phyloP scores from a whole-genome alignment of 2,329 filamentous ascomycete genomes.

The Tolypocladium nubicola region DNA sequence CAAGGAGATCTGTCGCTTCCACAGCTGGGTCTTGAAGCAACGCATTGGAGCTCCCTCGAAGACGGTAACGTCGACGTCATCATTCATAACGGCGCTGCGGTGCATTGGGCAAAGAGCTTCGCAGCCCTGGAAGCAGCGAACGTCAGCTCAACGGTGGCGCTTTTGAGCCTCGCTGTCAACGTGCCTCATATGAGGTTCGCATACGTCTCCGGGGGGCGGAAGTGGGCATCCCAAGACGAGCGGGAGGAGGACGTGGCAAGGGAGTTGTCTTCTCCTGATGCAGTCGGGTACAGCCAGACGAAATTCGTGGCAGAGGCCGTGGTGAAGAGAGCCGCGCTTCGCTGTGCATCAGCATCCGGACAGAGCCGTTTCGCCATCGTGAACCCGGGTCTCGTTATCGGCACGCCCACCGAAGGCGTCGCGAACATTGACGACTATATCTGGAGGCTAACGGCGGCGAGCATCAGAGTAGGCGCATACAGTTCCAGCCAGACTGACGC shows the following conservation, averaged over 20 bases:
- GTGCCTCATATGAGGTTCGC: neutral
- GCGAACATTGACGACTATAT: constrained; percentile 11
- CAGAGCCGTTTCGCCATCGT: neutral
- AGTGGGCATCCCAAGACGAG: neutral
- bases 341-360: neutral
- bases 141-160: constrained; percentile 2
- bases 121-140: constrained; percentile 4
- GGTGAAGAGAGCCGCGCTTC: constrained; percentile 7
- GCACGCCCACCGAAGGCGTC: constrained; percentile 10
- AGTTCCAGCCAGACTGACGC: constrained; percentile 1
- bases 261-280: neutral
- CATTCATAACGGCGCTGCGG: constrained; percentile 7
- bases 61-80: neutral
- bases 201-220: constrained; percentile 1
- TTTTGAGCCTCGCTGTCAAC: constrained; percentile 2
- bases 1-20: constrained; percentile 1
- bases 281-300: constrained; percentile 10
- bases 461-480: constrained; percentile 6
- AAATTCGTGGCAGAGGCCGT: constrained; percentile 13
- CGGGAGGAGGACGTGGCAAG: constrained; percentile 1
- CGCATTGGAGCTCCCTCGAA: neutral
- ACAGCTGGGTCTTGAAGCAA: neutral
- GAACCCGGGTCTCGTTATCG: constrained; percentile 9
- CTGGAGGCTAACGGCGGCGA: constrained; percentile 7
- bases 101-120: constrained; percentile 5